Conservation (phyloP, 2,329 filamentous ascomycete genomes). For the Karstenula rhodostoma region DNA sequence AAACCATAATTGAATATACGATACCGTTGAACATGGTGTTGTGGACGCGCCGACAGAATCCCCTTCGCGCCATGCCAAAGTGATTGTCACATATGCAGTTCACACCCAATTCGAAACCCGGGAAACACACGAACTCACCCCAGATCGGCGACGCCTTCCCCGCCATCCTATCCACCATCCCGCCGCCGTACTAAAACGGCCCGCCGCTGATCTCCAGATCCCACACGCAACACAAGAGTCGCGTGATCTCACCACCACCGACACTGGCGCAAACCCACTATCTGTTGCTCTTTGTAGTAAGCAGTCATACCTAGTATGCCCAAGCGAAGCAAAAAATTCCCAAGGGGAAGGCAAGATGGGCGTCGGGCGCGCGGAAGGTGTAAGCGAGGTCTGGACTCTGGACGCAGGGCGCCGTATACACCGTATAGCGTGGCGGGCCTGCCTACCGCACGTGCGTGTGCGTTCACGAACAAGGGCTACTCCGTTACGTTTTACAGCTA, state of each 20-base stretch:
- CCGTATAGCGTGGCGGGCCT: not conserved
- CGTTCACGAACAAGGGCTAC: too few species aligned
- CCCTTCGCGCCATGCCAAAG: not conserved
- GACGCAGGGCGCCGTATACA: not conserved
- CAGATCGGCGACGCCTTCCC: not conserved
- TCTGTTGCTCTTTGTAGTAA: not conserved
- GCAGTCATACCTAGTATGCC: not conserved
- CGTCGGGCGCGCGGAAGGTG: not conserved
- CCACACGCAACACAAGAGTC: not conserved
- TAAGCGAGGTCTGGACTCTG: constrained; percentile 5
- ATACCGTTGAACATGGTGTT: not conserved
- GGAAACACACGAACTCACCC: not conserved
- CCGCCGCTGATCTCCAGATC: not conserved
- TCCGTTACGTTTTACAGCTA: too few species aligned
- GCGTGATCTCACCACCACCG: too few species aligned
- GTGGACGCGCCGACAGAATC: not conserved
- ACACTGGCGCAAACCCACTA: not conserved
- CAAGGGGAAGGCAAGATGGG: not conserved
- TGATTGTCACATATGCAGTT: not conserved
- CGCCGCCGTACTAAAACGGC: not conserved
- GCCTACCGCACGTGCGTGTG: not conserved
- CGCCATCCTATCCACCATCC: not conserved
- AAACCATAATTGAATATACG: too few species aligned
- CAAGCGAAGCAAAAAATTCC: not conserved
- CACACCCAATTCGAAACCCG: not conserved